These are phyloP conservation scores for Exophiala viscosa DNA, from an alignment of 2,329 filamentous ascomycete species.

Conservation along the genomic window DNA sequence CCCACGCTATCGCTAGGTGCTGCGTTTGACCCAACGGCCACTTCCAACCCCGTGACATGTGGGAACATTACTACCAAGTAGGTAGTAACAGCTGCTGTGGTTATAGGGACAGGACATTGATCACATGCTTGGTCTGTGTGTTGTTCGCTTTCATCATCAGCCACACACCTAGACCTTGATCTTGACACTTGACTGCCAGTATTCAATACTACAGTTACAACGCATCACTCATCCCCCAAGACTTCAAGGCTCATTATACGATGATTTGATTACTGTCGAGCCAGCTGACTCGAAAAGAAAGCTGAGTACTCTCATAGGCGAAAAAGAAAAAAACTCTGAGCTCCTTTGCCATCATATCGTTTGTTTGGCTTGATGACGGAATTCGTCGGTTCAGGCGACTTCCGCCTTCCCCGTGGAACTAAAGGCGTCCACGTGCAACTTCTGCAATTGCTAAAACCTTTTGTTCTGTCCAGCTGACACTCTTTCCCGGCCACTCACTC, in stretches of 20 bases:
- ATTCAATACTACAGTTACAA: not conserved
- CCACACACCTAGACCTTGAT: not conserved
- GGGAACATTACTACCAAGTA: no score
- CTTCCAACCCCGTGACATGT: no score
- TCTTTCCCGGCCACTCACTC: not conserved
- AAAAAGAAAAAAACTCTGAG: not conserved
- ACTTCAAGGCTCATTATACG: not conserved
- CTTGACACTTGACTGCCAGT: no score
- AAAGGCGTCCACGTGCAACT: slow-evolving; percentile 6
- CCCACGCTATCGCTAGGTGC: no score
- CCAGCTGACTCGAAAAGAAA: not conserved
- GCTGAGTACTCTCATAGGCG: not conserved
- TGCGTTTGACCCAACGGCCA: no score
- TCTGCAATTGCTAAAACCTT: not conserved
- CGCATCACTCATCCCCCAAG: not conserved
- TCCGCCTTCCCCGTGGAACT: slow-evolving; percentile 8
- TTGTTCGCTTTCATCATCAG: not conserved
- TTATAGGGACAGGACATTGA: not conserved
- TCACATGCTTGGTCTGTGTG: not conserved
- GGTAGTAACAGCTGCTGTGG: no score
- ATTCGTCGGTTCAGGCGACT: not conserved
- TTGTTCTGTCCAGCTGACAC: slow-evolving; percentile 15
- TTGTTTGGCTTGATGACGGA: no score
- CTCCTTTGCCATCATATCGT: not conserved
- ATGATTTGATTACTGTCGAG: not conserved